phyloP scores from a whole-genome alignment of 345 rosid genomes.

The Mallotus nudiflorus region DNA sequence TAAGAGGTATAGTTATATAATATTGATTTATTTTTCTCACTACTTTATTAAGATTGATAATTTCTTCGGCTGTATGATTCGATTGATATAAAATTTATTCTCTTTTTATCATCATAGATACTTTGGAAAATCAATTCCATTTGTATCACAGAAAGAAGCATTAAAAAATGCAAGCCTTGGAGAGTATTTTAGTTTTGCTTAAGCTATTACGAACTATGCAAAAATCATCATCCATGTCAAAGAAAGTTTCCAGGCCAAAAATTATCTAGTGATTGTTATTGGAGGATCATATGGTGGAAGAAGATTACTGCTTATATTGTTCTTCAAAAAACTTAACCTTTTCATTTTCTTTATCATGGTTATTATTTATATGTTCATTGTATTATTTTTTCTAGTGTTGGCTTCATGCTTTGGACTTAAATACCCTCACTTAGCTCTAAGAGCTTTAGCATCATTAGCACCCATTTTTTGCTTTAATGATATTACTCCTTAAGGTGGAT shows the following conservation, averaged over 20 bases:
- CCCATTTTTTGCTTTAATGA: constrained; percentile 49
- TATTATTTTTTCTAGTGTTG: constrained; percentile 32
- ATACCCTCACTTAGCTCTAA: constrained; percentile 54
- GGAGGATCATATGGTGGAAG: constrained; percentile 89
- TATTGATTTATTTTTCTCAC: background rate
- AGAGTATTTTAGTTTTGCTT: constrained; percentile 56
- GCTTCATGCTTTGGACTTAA: constrained; percentile 57
- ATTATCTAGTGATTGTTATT: constrained; percentile 57
- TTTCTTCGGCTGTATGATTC: too few species aligned
- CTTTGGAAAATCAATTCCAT: constrained; percentile 52
- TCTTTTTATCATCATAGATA: constrained; percentile 8
- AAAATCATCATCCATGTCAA: constrained; percentile 48
- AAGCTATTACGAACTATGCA: constrained; percentile 66
- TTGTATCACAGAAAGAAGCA: constrained; percentile 47
- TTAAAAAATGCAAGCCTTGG: constrained; percentile 40
- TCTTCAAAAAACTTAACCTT: background rate
- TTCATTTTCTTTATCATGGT: background rate
- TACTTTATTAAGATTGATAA: too few species aligned
- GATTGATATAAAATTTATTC: too few species aligned
- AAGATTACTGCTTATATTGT: constrained; percentile 19
- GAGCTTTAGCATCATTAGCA: constrained; percentile 59
- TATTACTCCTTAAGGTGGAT: constrained; percentile 32
- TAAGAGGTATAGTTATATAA: constrained; percentile 41
- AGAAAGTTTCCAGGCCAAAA: constrained; percentile 29
- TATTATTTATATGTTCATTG: background rate